phyloP scores from a whole-genome alignment of 805 yeast genomes.

The Myxozyma neotropica region DNA sequence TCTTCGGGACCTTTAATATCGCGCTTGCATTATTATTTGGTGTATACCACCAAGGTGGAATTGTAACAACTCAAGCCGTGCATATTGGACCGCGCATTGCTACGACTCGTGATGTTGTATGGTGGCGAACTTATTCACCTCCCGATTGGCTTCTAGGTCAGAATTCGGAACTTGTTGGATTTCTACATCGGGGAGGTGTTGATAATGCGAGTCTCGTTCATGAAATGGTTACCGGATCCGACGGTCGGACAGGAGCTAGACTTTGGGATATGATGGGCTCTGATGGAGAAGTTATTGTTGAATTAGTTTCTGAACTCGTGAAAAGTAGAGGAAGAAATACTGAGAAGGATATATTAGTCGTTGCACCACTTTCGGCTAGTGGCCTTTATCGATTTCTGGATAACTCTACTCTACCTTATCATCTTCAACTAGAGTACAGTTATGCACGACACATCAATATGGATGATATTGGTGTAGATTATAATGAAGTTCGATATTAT shows the following conservation, averaged over 20 bases:
- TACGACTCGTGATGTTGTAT: slow-evolving; percentile 50
- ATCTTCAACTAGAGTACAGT: slow-evolving; percentile 17
- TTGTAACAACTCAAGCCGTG: slow-evolving; percentile 61
- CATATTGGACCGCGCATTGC: slow-evolving; percentile 36
- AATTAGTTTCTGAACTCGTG: slow-evolving; percentile 34
- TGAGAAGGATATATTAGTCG: slow-evolving; percentile 38
- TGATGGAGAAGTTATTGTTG: slow-evolving; percentile 38
- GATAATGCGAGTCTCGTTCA: slow-evolving; percentile 19
- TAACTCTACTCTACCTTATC: slow-evolving; percentile 3
- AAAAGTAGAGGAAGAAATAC: slow-evolving; percentile 6
- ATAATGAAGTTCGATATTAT: slow-evolving; percentile 11
- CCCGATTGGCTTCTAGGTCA: slow-evolving; percentile 77
- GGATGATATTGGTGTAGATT: slow-evolving; percentile 30
- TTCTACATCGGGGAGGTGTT: slow-evolving; percentile 34
- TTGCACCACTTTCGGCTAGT: slow-evolving; percentile 37
- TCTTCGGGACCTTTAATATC: slow-evolving; percentile 69
- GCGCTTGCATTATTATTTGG: slow-evolving; percentile 71
- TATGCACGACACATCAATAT: slow-evolving; percentile 29
- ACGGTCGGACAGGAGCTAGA: slow-evolving; percentile 24
- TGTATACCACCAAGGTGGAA: slow-evolving; percentile 85
- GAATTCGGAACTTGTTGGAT: slow-evolving; percentile 27
- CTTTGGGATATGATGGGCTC: slow-evolving; percentile 57
- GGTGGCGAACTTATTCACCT: slow-evolving; percentile 96
- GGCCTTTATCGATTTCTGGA: slow-evolving; percentile 15
- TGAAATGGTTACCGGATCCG: neutral